Base-by-base conservation (phyloP, 257 asterid species). In the Ajuga chamaepitys region DNA sequence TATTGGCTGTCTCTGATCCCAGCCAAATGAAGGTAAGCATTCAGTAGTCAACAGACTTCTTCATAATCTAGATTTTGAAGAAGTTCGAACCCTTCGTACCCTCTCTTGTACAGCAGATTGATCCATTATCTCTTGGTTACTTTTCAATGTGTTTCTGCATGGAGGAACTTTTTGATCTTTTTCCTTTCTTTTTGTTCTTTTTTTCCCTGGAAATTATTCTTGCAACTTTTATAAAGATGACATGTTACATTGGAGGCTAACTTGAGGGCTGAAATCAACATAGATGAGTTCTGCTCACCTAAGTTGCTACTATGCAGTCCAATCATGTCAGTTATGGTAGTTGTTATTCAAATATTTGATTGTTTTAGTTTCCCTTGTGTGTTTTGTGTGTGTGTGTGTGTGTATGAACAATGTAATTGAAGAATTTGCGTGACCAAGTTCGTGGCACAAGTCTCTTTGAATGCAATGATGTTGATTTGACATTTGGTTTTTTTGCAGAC, bases 1-100 rank as follows among this genome's bases (percentile, higher is more conserved):
- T 94, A 20, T 67, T 94, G 82, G 92, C 91, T 24, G 88, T 86
- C 70, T 78, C 97, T 16, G 99, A 93, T 81, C 97, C 97, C 54
- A 81, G 68, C 80, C 95, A 81, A 76, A 94, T 94, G 95, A 94
- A 89, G 97, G 99, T 94, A 80, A 50, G 12, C 18, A 20, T 32
- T 68, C 5, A 52, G 11, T 14, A 14, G 30, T 55, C 14, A 55
- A 47, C 26, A 21, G 44, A 24, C 7, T 4, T 28, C 34, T 64
- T 56, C 26, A 20, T 13, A 12, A 21, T 48, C 44, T 58, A 16
- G 25, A 30, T 11, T 30, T 30, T 38, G 5, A 38, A 42, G 65
- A 52, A 45, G 22, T 62, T 51, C 12, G 44, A 61, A 14, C 9
- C 24, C 59, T 13, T 37, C 30, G 10, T 18, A 48, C 62, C 55